These are phyloP conservation scores for Trichoderma gamsii DNA, from an alignment of 495 filamentous ascomycete genomes.

Conservation along the genomic window DNA sequence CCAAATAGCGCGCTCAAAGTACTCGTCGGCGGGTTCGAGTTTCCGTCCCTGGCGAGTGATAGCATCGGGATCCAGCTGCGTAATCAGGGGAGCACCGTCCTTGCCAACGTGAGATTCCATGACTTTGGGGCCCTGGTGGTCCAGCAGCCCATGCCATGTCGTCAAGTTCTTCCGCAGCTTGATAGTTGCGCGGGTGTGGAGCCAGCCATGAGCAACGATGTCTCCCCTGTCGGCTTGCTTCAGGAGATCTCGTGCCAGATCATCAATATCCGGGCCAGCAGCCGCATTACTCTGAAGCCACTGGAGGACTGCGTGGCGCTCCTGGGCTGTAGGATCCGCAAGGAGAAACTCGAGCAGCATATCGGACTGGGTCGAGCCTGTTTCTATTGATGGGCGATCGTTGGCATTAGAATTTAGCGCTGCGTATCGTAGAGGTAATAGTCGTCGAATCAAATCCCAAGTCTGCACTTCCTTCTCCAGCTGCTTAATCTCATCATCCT, in stretches of 20 bases:
- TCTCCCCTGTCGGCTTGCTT: slow-evolving; percentile 56
- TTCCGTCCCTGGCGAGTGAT: slow-evolving; percentile 65
- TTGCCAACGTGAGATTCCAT: slow-evolving; percentile 53
- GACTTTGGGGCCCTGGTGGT: slow-evolving; percentile 51
- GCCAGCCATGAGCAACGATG: slow-evolving; percentile 79
- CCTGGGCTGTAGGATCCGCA: slow-evolving; percentile 48
- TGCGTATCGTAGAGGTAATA: slow-evolving; percentile 49
- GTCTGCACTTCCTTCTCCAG: slow-evolving; percentile 67
- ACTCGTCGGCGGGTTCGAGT: slow-evolving; percentile 73
- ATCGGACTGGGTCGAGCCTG: slow-evolving; percentile 34
- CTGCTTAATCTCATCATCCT: slow-evolving; percentile 18
- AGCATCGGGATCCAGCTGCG: slow-evolving; percentile 93
- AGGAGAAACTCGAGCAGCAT: slow-evolving; percentile 36
- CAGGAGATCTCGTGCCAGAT: slow-evolving; percentile 66
- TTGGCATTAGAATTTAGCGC: slow-evolving; percentile 26
- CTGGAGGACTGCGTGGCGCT: slow-evolving; percentile 68
- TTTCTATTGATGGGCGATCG: slow-evolving; percentile 22
- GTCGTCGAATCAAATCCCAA: slow-evolving; percentile 72
- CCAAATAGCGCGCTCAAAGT: slow-evolving; percentile 83
- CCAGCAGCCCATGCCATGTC: slow-evolving; percentile 56
- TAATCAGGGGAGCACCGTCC: slow-evolving; percentile 54
- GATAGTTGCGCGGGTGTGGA: slow-evolving; percentile 82
- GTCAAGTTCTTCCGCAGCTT: slow-evolving; percentile 80
- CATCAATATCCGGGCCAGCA: slow-evolving; percentile 62
- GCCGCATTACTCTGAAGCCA: slow-evolving; percentile 75